These are phyloP conservation scores for Cercophora scortea DNA, from an alignment of 495 filamentous ascomycete species.

Conservation along the genomic window DNA sequence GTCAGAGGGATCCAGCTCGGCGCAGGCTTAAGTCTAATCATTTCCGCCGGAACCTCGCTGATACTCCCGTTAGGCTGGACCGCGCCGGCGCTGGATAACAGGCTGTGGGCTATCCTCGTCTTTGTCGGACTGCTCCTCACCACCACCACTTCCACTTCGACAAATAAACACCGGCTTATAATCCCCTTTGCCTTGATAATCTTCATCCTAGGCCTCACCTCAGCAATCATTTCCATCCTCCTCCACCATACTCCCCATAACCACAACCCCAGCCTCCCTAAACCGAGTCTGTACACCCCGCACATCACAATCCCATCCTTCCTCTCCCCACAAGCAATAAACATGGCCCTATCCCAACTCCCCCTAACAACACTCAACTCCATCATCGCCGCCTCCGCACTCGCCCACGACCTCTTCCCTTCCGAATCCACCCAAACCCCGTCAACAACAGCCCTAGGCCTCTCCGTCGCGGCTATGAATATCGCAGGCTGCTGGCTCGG, in stretches of 20 bases:
- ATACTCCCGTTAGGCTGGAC: constrained; percentile 51
- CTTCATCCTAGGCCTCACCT: constrained; percentile 47
- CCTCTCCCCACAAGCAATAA: constrained; percentile 42
- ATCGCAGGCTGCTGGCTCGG: constrained; percentile 82
- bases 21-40: constrained; percentile 70
- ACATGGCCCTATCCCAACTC: constrained; percentile 69
- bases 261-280: background rate
- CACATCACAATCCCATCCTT: constrained; percentile 40
- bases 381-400: constrained; percentile 71
- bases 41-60: constrained; percentile 61
- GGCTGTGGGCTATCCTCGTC: constrained; percentile 59
- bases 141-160: constrained; percentile 20
- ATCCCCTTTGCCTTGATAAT: constrained; percentile 72
- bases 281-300: too few species aligned
- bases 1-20: constrained; percentile 93
- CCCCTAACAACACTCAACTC: constrained; percentile 89
- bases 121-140: constrained; percentile 63
- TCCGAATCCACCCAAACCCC: constrained; percentile 46
- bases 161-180: background rate
- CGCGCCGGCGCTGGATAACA: constrained; percentile 60
- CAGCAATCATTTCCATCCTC: too few species aligned
- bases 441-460: constrained; percentile 61
- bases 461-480: constrained; percentile 79
- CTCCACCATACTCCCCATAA: too few species aligned
- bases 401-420: constrained; percentile 68